Base-by-base conservation (phyloP, 1,139 yeast genomes). In the Hyphopichia wangnamkhiaoensis region DNA sequence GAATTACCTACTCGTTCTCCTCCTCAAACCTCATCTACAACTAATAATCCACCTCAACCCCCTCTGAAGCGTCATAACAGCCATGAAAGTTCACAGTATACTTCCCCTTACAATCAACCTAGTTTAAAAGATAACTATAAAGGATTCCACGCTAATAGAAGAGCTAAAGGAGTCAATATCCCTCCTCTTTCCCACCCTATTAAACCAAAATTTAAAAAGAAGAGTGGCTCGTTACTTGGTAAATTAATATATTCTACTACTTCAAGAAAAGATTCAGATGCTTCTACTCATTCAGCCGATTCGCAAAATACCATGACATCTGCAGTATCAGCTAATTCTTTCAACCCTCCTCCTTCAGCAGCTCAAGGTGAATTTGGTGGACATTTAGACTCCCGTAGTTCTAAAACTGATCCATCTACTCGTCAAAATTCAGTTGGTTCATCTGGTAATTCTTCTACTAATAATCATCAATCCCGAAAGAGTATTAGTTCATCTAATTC, bases 111-210 rank as follows among this genome's bases (percentile, higher is more conserved):
- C 5, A 5, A 28, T 5, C 16, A 28, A 10, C 14, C 31, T 13
- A 34, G 17, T 30, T 38, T 57, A 30, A 59, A 52, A 38, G 71
- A 62, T 26, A 53, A 65, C 35, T 76, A 77, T 48, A 65, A 62
- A 39, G 83, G 83, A 2, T 74, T 78, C 56, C 82, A 77, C 49
- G 68, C 67, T 31, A 62, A 64, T 31, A 61, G 61, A 27, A 50
- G 60, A 20, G 59, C 63, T 23, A 65, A 62, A 25, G 56, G 56
- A 4, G 37, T 48, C 9, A 69, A 70, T 31, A 55, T 73, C 1
- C 82, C 83, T 1, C 81, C 82, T 1, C 61, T 75, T 33, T 50
- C 63, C 10, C 77, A 72, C 16, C 82, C 82, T 2, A 69, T 76
- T 14, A 75, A 70, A 46, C 81, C 82, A 0, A 61, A 67, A 38